A percentile compares a stretch with the other conserved stretches of the same genome.
phyloP scores from a whole-genome alignment of 371 early-diverging fungal species.

The Zopfochytrium polystomum region DNA sequence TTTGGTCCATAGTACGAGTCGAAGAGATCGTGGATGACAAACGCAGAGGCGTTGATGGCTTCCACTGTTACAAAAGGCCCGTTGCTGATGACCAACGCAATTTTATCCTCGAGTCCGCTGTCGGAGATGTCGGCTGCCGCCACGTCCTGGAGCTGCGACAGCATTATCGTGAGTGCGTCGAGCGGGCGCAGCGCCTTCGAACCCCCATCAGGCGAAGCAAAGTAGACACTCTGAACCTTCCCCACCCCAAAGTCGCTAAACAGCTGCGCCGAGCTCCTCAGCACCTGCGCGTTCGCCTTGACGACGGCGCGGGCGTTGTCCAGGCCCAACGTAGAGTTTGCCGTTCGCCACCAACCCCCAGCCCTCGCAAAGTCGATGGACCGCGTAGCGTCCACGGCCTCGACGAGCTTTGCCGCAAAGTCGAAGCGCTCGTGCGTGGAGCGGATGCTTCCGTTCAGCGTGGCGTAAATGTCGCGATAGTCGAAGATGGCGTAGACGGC shows the following conservation, averaged over 20 bases:
- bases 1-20: not conserved
- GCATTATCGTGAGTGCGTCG: not conserved
- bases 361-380: slow-evolving; percentile 10
- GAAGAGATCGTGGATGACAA: slow-evolving; percentile 6
- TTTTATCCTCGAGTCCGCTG: not conserved
- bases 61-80: slow-evolving; percentile 7
- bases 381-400: slow-evolving; percentile 12
- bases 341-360: slow-evolving; percentile 3
- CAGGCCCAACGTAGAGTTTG: not conserved
- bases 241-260: no score
- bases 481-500: slow-evolving; percentile 10
- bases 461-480: not conserved
- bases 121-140: not conserved
- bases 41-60: not conserved
- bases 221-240: no score
- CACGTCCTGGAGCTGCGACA: not conserved
- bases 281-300: no score
- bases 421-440: not conserved
- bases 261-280: no score
- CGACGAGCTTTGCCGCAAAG: not conserved
- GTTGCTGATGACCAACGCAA: not conserved
- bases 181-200: no score
- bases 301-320: not conserved
- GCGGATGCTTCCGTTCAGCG: slow-evolving; percentile 6
- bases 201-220: no score